phyloP scores from a whole-genome alignment of 768 basidiomycete species.

The Hericium coralloides region DNA sequence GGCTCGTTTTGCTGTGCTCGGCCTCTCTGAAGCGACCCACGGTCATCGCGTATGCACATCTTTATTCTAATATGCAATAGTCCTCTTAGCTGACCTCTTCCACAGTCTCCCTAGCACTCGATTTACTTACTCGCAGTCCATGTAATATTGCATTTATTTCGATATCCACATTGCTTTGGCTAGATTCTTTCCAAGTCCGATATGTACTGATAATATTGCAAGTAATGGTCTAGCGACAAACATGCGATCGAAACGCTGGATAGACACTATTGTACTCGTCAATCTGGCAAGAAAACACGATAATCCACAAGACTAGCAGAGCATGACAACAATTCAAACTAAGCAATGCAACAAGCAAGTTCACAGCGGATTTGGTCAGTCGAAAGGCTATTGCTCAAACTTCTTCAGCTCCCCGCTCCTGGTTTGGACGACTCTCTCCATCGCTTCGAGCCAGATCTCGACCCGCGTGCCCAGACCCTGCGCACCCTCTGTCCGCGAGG shows the following conservation, averaged over 20 bases:
- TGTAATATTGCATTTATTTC: background rate
- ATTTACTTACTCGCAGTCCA: background rate
- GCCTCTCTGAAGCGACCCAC: too few relatives aligned
- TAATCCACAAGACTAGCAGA: too few relatives aligned
- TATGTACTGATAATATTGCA: too few relatives aligned
- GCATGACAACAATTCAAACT: background rate
- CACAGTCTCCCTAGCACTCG: background rate
- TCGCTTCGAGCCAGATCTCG: constrained; percentile 75
- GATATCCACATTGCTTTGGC: too few relatives aligned
- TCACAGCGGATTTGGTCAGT: background rate
- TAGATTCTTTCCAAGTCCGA: too few relatives aligned
- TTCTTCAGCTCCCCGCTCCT: constrained; percentile 45
- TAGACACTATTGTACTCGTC: background rate
- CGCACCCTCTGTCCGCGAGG: background rate
- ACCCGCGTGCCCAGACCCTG: constrained; percentile 32
- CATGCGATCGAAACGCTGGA: too few relatives aligned
- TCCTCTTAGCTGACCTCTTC: background rate
- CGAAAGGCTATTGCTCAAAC: constrained; percentile 20
- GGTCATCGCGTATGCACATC: too few relatives aligned
- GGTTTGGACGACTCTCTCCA: constrained; percentile 65
- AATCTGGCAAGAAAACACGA: background rate
- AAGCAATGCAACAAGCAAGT: background rate
- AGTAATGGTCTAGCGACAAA: too few relatives aligned
- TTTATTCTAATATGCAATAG: too few relatives aligned
- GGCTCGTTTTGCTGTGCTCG: too few relatives aligned